phyloP scores from a whole-genome alignment of 345 rosid species.

The Barbarea vulgaris region DNA sequence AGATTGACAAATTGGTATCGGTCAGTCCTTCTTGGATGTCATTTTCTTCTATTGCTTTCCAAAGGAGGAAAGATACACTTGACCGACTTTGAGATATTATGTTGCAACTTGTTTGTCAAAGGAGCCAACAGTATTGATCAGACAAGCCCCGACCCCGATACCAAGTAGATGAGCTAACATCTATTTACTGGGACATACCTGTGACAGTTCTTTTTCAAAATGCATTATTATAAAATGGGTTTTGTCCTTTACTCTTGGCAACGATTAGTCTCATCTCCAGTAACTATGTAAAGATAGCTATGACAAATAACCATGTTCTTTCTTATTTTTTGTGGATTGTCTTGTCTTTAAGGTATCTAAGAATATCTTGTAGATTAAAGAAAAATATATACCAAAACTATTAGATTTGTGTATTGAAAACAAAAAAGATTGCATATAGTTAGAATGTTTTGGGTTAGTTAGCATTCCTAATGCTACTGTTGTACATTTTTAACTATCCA shows the following conservation, averaged over 20 bases:
- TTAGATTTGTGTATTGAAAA: not conserved
- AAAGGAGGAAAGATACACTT: slow-evolving; percentile 6
- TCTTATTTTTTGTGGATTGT: not conserved
- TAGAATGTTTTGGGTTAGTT: slow-evolving; percentile 24
- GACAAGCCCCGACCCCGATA: not conserved
- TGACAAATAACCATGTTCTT: not conserved
- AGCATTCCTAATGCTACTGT: slow-evolving; percentile 19
- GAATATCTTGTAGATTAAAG: not conserved
- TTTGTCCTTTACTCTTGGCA: slow-evolving; percentile 15
- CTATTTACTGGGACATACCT: slow-evolving; percentile 21
- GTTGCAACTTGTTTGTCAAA: slow-evolving; percentile 14
- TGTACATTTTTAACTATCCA: slow-evolving; percentile 22
- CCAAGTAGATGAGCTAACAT: slow-evolving; percentile 7
- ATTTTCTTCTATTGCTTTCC: slow-evolving; percentile 14
- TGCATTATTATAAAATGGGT: slow-evolving; percentile 16
- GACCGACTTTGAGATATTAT: not conserved
- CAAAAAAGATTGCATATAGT: slow-evolving; percentile 18
- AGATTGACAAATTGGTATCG: not conserved
- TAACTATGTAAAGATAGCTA: slow-evolving; percentile 6
- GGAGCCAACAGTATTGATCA: slow-evolving; percentile 2
- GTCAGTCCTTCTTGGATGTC: not conserved
- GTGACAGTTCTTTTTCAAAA: slow-evolving; percentile 21
- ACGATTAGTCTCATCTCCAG: slow-evolving; percentile 1
- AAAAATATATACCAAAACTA: not conserved
- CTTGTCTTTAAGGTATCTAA: not conserved